Base-by-base conservation (phyloP, 306 rosid species). In the Mucuna pruriens region DNA sequence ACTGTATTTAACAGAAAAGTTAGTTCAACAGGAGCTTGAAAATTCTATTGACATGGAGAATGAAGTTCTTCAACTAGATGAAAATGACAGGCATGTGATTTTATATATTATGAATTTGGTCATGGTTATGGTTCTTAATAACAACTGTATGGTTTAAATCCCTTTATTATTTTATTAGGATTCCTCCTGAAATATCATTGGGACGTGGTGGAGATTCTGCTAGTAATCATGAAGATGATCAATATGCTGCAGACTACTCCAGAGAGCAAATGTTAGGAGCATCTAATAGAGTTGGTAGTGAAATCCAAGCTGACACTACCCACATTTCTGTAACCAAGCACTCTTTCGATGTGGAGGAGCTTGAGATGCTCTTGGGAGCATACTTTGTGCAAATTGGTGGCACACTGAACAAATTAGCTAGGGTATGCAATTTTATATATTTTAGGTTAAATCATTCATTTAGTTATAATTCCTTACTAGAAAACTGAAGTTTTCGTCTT, bases 381-480 rank as follows among this genome's bases (percentile, higher is more conserved):
- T 94, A 94, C 84, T 92, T 92, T 63, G 98, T 92, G 65, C 97
- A 92, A 82, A 92, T 92, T 22, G 97, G 91, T 79, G 94, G 97
- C 76, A 92, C 94, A 20, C 31, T 89, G n/a, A 91, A 88, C 83
- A 91, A 92, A 75, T 69, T 85, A 73, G 78, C 77, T 1, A 34
- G 54, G 63, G 84, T 86, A 77, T n/a, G 77, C 20, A 36, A 20
- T 36, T 19, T 49, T 25, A 2, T 11, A 51, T 38, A 26, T 48
- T 8, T 13, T n/a, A 22, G n/a, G n/a, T n/a, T n/a, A n/a, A n/a
- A n/a, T n/a, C n/a, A n/a, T n/a, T n/a, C n/a, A n/a, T n/a, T n/a
- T n/a, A n/a, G n/a, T n/a, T n/a, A n/a, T n/a, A n/a, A n/a, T n/a
- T n/a, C n/a, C n/a, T n/a, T n/a, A n/a, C n/a, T n/a, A n/a, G n/a